A percentile compares a stretch with the other conserved stretches of the same genome.
phyloP scores from a whole-genome alignment of 75 land plant species.

The Selaginella tamariscina region DNA sequence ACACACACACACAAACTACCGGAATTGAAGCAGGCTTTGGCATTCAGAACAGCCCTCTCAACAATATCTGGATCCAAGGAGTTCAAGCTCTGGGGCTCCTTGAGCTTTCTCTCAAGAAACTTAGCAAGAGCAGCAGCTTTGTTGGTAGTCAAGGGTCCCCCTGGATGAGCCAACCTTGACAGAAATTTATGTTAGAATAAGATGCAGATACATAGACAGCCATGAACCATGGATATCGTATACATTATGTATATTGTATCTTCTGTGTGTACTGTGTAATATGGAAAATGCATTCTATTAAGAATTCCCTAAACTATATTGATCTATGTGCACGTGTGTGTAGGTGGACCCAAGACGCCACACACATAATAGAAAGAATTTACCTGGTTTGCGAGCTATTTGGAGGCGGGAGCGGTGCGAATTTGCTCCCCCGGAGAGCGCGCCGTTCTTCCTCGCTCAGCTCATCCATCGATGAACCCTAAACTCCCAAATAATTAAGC shows the following conservation, averaged over 20 bases:
- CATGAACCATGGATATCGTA: background rate
- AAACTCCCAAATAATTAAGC: too few species aligned
- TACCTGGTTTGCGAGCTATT: slow-evolving; percentile 16
- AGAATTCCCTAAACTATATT: background rate
- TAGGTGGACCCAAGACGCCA: background rate
- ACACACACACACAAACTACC: slow-evolving; percentile 18
- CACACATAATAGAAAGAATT: background rate
- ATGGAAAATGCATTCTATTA: background rate
- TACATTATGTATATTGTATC: background rate
- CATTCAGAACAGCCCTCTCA: slow-evolving; percentile 70
- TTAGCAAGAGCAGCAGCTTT: slow-evolving; percentile 93
- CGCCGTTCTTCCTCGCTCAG: slow-evolving; percentile 72
- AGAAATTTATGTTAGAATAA: slow-evolving; percentile 15
- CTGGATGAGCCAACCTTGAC: slow-evolving; percentile 86
- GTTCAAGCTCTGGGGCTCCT: slow-evolving; percentile 57
- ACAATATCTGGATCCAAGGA: slow-evolving; percentile 64
- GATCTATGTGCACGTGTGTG: background rate
- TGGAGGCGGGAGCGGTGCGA: slow-evolving; percentile 50
- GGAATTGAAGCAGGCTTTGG: slow-evolving; percentile 48
- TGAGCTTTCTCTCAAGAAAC: slow-evolving; percentile 80
- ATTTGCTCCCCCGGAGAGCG: slow-evolving; percentile 81
- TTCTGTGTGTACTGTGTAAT: background rate
- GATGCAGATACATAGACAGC: background rate
- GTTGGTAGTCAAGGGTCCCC: slow-evolving; percentile 81
- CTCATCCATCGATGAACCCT: too few species aligned